These are phyloP conservation scores for Alternaria ethzedia DNA, from an alignment of 2,329 filamentous ascomycete genomes.

Conservation along the genomic window DNA sequence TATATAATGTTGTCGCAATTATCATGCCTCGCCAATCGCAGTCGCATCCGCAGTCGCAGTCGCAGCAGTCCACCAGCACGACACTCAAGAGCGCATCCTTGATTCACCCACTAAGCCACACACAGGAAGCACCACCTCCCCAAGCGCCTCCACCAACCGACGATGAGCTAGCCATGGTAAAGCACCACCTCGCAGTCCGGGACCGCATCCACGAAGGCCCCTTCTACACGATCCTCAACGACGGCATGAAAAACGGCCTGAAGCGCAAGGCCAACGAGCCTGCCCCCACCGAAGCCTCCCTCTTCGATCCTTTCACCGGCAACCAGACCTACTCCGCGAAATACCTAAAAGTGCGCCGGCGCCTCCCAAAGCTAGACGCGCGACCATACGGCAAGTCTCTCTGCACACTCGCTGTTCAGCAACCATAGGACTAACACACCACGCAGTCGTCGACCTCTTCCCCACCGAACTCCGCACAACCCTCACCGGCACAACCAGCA, in stretches of 20 bases:
- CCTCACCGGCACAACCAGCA: slow-evolving; percentile 51
- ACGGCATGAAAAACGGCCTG: slow-evolving; percentile 54
- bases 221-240: slow-evolving; percentile 62
- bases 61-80: slow-evolving; percentile 1
- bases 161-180: slow-evolving; percentile 56
- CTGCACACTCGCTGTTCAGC: not conserved
- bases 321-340: slow-evolving; percentile 66
- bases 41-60: not conserved
- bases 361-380: slow-evolving; percentile 61
- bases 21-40: slow-evolving; percentile 6
- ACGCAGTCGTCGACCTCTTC: slow-evolving; percentile 63
- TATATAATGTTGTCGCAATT: slow-evolving; percentile 14
- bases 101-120: slow-evolving; percentile 25
- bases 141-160: slow-evolving; percentile 49
- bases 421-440: not conserved
- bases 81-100: slow-evolving; percentile 1
- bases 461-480: slow-evolving; percentile 64
- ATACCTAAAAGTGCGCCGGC: slow-evolving; percentile 63
- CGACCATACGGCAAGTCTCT: slow-evolving; percentile 60
- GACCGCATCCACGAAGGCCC: slow-evolving; percentile 65
- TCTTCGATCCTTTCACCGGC: slow-evolving; percentile 66
- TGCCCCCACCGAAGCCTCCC: slow-evolving; percentile 39
- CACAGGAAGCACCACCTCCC: slow-evolving; percentile 42
- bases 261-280: slow-evolving; percentile 48
- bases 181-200: slow-evolving; percentile 59